These are phyloP conservation scores for Aspergillus neoniger DNA, from an alignment of 2,329 filamentous ascomycete species.

Conservation along the genomic window DNA sequence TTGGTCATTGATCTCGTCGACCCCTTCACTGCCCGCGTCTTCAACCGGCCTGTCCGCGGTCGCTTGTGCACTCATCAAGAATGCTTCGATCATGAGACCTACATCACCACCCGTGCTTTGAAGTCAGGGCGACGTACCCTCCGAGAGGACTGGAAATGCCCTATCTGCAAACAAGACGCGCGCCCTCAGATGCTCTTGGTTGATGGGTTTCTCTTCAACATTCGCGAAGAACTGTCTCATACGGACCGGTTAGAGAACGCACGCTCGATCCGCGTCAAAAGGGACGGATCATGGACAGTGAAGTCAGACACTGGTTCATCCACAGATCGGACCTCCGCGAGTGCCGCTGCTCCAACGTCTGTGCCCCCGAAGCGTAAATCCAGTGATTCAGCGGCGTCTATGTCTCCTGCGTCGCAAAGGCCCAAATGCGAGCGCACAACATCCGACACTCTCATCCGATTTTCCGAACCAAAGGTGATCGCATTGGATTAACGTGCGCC, in stretches of 20 bases:
- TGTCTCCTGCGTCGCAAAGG: constrained; percentile 11
- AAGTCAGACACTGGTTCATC: constrained; percentile 40
- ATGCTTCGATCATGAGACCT: constrained; percentile 87
- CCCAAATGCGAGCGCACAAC: constrained; percentile 16
- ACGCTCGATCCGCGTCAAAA: constrained; percentile 63
- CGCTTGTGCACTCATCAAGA: constrained; percentile 72
- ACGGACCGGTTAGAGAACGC: constrained; percentile 53
- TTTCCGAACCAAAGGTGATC: constrained; percentile 18
- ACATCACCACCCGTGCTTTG: constrained; percentile 65
- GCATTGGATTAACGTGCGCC: constrained; percentile 23
- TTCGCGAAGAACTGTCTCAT: constrained; percentile 58
- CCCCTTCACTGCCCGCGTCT: constrained; percentile 66
- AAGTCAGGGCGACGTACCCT: constrained; percentile 47
- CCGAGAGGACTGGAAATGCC: constrained; percentile 74
- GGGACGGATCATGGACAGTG: constrained; percentile 66
- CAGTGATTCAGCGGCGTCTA: constrained; percentile 8
- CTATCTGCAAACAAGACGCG: constrained; percentile 76
- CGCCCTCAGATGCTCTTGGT: constrained; percentile 70
- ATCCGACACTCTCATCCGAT: neutral
- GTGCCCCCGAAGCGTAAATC: constrained; percentile 20
- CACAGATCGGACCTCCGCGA: constrained; percentile 1
- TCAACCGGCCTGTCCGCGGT: constrained; percentile 71
- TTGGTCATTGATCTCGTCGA: constrained; percentile 66
- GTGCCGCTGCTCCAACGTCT: neutral
- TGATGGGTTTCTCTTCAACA: constrained; percentile 70